Base-by-base conservation (phyloP, 441 rosid genomes). In the Jatropha podagrica region DNA sequence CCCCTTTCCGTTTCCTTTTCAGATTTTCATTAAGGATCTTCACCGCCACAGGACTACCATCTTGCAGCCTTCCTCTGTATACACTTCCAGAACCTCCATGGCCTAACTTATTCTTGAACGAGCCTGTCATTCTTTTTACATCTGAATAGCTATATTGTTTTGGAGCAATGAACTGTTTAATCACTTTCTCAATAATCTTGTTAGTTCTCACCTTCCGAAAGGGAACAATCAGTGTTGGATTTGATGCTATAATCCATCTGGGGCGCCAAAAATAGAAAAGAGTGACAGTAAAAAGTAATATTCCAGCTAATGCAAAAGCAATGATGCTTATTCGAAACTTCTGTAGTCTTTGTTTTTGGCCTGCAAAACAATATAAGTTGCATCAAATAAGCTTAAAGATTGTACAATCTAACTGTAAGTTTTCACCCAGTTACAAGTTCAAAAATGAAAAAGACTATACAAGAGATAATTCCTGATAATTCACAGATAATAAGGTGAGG, bases 51-150 rank as follows among this genome's bases (percentile, higher is more conserved):
- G 37, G 54, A 9, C 18, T 54, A 20, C 54, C 54, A 44, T 66
- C 37, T 44, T 3, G 18, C 20, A 66, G 55, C 54, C 14, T 66
- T 17, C 69, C 69, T 20, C n/a, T 66, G 18, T 66, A 66, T 0
- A 66, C 37, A 20, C 15, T 66, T 13, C 69, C 69, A 44, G 5
- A 42, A 44, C 69, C 69, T 44, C 69, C 69, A 20, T 44, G 54
- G 8, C 54, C 54, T 23, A 66, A 46, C 42, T 44, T 66, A 44
- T n/a, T 12, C 69, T 12, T 44, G 17, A 66, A 66, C 10, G 54
- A 44, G 18, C 8, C 18, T 66, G 69, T 66, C 54, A 44, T 42
- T 66, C 42, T 66, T 15, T 44, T 66, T n/a, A 66, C 18, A 66
- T 66, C 52, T 20, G 69, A 10, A 20, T 66, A 66, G 38, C 55